A percentile compares a stretch with the other conserved stretches of the same genome.
Evolutionary conservation across 169 alveolate species (phyloP).

Genomic region (Sarcocystis neurona): DNA sequence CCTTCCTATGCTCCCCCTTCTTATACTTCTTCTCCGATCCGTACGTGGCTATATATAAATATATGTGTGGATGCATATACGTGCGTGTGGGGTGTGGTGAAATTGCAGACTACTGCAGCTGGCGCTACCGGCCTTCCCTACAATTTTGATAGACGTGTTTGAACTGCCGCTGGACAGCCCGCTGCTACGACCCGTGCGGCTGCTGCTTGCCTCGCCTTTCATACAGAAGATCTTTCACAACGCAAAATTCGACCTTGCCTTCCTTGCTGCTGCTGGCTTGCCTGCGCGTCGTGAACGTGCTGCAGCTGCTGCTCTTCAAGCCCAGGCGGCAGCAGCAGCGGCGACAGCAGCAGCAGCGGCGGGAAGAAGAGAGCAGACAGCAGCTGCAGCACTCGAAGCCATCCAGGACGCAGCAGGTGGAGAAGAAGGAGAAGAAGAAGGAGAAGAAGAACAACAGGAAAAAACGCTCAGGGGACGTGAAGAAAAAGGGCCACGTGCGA

Average conservation of each 20-base stretch:
- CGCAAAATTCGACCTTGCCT: conserved; percentile 82
- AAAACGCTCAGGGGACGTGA: neutral
- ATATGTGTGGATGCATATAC: no score
- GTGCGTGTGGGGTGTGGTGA: no score
- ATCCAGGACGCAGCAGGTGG: neutral
- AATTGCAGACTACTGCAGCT: conserved; percentile 60
- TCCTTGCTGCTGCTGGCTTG: conserved; percentile 69
- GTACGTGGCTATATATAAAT: no score
- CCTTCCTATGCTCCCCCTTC: neutral
- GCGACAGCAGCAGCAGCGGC: neutral
- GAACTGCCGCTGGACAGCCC: conserved; percentile 11
- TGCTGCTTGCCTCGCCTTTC: conserved; percentile 59
- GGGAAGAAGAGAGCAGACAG: neutral
- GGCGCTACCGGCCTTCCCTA: conserved; percentile 57
- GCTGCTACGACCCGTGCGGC: conserved; percentile 26
- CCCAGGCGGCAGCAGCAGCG: conserved; percentile 36
- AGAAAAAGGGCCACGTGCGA: neutral
- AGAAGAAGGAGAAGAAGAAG: neutral
- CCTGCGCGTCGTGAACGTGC: neutral
- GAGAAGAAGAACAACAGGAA: neutral
- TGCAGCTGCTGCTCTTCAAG: neutral
- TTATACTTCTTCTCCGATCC: neutral
- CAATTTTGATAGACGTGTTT: conserved; percentile 39
- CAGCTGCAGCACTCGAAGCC: neutral
- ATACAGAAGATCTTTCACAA: conserved; percentile 79